Conservation (phyloP, 2,329 filamentous ascomycete species). For the Colletotrichum coccodes region DNA sequence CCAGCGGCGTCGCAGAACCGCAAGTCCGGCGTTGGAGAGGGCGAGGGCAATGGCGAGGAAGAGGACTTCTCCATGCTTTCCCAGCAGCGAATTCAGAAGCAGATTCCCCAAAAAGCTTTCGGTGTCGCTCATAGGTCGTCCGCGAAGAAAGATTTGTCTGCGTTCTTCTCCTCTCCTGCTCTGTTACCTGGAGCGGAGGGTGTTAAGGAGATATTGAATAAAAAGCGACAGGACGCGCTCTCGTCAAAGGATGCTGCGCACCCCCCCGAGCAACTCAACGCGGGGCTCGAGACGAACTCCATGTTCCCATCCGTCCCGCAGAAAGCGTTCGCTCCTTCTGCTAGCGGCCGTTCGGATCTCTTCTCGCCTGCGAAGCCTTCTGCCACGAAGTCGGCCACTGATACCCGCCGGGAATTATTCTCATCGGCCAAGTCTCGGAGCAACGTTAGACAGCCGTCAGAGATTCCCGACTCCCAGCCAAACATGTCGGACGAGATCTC, state of each 20-base stretch:
- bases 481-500: conserved; percentile 45
- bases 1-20: conserved; percentile 8
- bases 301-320: conserved; percentile 50
- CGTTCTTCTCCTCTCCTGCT: conserved; percentile 68
- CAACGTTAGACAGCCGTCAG: conserved; percentile 5
- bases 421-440: background rate
- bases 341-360: conserved; percentile 43
- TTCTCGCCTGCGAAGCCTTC: conserved; percentile 46
- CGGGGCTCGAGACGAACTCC: conserved; percentile 46
- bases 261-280: conserved; percentile 26
- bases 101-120: conserved; percentile 17
- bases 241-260: conserved; percentile 19
- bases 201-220: conserved; percentile 23
- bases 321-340: conserved; percentile 45
- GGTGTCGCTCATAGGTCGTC: conserved; percentile 5
- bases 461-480: conserved; percentile 37
- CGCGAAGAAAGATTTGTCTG: conserved; percentile 52
- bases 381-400: background rate
- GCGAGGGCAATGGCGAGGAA: conserved; percentile 37
- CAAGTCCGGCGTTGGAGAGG: conserved; percentile 16
- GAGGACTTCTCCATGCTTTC: conserved; percentile 59
- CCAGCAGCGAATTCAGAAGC: conserved; percentile 36
- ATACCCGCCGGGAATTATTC: conserved; percentile 21
- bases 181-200: conserved; percentile 44
- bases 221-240: conserved; percentile 19